phyloP scores from a whole-genome alignment of 2,329 filamentous ascomycete species.

The Aspergillus texensis region DNA sequence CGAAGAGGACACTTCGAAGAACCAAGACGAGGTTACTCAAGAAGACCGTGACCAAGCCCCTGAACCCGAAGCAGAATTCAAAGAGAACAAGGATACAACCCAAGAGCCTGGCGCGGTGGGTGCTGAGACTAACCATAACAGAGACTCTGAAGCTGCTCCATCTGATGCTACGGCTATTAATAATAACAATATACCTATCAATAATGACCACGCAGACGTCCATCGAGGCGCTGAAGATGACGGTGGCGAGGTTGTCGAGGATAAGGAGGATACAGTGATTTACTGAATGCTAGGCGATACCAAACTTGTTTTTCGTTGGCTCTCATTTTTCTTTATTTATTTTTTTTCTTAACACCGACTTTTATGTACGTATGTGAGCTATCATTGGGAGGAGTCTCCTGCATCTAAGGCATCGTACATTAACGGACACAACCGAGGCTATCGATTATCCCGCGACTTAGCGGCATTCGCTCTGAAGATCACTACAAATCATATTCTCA shows the following conservation, averaged over 20 bases:
- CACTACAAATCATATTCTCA: slow-evolving; percentile 6
- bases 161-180: slow-evolving; percentile 32
- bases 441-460: slow-evolving; percentile 17
- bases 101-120: slow-evolving; percentile 44
- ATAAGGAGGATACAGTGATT: slow-evolving; percentile 87
- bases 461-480: slow-evolving; percentile 4
- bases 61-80: slow-evolving; percentile 20
- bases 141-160: slow-evolving; percentile 16
- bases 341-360: neutral
- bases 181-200: slow-evolving; percentile 29
- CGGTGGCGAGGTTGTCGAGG: slow-evolving; percentile 75
- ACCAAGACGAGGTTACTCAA: slow-evolving; percentile 4
- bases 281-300: slow-evolving; percentile 58
- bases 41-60: slow-evolving; percentile 27
- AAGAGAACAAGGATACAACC: slow-evolving; percentile 41
- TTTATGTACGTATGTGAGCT: slow-evolving; percentile 1
- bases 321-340: neutral
- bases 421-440: slow-evolving; percentile 13
- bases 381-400: neutral
- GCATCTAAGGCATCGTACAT: neutral
- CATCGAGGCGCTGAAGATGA: slow-evolving; percentile 64
- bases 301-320: slow-evolving; percentile 8
- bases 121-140: slow-evolving; percentile 24
- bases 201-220: slow-evolving; percentile 45
- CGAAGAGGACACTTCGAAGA: slow-evolving; percentile 24